Conservation (phyloP, 2,329 filamentous ascomycete genomes). For the Sporothrix schenckii region DNA sequence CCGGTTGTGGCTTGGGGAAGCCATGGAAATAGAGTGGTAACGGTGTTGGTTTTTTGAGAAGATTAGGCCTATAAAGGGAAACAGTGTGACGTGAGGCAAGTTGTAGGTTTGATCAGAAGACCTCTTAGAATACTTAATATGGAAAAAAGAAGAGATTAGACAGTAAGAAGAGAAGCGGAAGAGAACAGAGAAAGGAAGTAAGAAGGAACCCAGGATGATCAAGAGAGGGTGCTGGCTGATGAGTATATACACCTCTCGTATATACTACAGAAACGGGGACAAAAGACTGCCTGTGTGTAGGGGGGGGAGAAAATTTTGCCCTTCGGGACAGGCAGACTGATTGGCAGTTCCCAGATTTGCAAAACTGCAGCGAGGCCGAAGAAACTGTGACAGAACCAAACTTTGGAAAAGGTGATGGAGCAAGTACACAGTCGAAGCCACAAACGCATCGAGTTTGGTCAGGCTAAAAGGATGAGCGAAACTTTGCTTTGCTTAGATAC, state of each 20-base stretch:
- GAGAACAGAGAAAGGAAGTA: neutral
- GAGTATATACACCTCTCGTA: conserved; percentile 5
- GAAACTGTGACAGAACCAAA: neutral
- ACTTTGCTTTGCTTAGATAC: conserved; percentile 17
- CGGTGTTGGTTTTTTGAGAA: neutral
- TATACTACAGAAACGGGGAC: neutral
- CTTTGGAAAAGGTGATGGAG: neutral
- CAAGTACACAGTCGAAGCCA: neutral
- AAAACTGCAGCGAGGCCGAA: conserved; percentile 19
- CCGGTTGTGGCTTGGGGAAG: conserved; percentile 7
- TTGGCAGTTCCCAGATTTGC: conserved; percentile 27
- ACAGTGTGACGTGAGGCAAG: neutral
- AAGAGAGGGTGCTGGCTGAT: neutral
- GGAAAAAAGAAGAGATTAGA: neutral
- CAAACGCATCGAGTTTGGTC: neutral
- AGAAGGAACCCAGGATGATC: neutral
- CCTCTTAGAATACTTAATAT: neutral
- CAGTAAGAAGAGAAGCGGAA: neutral
- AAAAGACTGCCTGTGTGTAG: neutral
- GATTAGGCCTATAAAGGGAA: neutral
- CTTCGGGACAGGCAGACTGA: neutral
- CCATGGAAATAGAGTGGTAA: conserved; percentile 4
- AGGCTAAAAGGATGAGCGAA: conserved; percentile 25
- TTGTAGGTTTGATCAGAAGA: neutral
- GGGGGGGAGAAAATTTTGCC: neutral